These are phyloP conservation scores for Elaphomyces granulatus DNA, from an alignment of 495 filamentous ascomycete species.

Conservation along the genomic window DNA sequence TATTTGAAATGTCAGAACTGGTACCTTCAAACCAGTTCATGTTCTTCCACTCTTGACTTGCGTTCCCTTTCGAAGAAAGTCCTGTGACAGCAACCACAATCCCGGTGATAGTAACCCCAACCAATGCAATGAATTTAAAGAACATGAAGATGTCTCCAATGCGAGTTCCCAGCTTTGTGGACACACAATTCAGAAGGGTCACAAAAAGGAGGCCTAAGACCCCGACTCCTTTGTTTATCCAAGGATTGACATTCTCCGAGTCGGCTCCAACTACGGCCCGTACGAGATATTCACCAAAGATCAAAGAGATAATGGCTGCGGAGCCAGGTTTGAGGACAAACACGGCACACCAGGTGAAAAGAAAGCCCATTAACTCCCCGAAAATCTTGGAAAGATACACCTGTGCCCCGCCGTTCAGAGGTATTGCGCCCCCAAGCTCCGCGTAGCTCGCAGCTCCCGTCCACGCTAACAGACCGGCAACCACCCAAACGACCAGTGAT, in stretches of 20 bases:
- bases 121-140: slow-evolving; percentile 80
- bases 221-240: slow-evolving; percentile 86
- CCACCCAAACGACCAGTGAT: slow-evolving; percentile 73
- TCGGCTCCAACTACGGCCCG: slow-evolving; percentile 72
- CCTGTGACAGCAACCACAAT: slow-evolving; percentile 84
- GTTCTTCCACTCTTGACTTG: slow-evolving; percentile 78
- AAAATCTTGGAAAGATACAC: slow-evolving; percentile 92
- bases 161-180: slow-evolving; percentile 71
- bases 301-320: slow-evolving; percentile 89
- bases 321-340: slow-evolving; percentile 87
- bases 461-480: slow-evolving; percentile 88
- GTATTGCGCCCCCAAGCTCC: slow-evolving; percentile 89
- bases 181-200: slow-evolving; percentile 76
- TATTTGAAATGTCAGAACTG: slow-evolving; percentile 58
- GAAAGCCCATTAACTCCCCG: slow-evolving; percentile 78
- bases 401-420: slow-evolving; percentile 86
- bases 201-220: slow-evolving; percentile 59
- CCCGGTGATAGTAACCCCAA: slow-evolving; percentile 77
- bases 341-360: slow-evolving; percentile 93
- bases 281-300: slow-evolving; percentile 94
- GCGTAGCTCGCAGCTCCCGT: slow-evolving; percentile 94
- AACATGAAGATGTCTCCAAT: slow-evolving; percentile 90
- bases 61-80: slow-evolving; percentile 54
- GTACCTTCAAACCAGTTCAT: slow-evolving; percentile 83
- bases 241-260: slow-evolving; percentile 56